Percentiles rank a stretch among this genome's conserved stretches.
These are phyloP conservation scores for Solanum pimpinellifolium DNA, from an alignment of 257 asterid species.

Conservation along the genomic window DNA sequence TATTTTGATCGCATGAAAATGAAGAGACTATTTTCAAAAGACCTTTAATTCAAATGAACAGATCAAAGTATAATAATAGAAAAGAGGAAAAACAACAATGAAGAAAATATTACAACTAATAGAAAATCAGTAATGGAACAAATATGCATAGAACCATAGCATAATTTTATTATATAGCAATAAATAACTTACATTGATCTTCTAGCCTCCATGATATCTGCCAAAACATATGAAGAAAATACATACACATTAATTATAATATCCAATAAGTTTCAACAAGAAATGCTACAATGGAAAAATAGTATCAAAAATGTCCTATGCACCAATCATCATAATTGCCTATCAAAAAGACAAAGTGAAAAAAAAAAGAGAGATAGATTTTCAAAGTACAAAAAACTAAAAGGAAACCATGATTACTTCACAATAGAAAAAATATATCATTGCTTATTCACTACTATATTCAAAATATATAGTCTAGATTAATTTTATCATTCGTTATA, in stretches of 20 bases:
- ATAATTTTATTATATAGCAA: background rate
- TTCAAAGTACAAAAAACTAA: background rate
- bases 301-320: background rate
- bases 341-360: background rate
- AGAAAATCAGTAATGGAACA: background rate
- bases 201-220: background rate
- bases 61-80: no score
- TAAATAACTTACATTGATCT: background rate
- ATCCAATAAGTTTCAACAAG: background rate
- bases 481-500: no score
- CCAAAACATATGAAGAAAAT: background rate
- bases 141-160: background rate
- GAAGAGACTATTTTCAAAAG: rapidly evolving
- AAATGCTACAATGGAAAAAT: background rate
- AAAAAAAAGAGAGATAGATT: background rate
- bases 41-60: background rate
- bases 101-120: no score
- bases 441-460: background rate
- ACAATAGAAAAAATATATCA: background rate
- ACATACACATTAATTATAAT: background rate
- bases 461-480: no score
- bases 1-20: rapidly evolving
- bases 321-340: background rate
- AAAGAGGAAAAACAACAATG: no score
- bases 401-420: background rate